phyloP scores from a whole-genome alignment of 257 asterid genomes.

The Solanum chmielewskii region DNA sequence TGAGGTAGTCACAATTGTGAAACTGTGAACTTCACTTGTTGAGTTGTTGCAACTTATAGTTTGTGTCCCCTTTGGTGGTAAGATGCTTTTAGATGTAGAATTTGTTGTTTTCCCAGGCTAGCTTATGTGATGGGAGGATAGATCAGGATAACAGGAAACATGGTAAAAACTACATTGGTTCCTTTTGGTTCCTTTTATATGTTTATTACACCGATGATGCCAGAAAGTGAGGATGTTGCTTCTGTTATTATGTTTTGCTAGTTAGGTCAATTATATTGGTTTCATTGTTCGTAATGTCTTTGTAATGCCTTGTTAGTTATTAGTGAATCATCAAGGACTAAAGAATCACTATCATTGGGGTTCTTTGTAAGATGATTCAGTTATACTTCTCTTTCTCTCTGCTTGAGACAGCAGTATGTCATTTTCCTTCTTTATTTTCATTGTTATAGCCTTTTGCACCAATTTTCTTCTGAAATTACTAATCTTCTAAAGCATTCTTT shows the following conservation, averaged over 20 bases:
- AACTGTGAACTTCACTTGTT: background rate
- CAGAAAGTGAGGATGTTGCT: background rate
- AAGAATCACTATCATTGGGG: background rate
- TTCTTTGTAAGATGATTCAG: background rate
- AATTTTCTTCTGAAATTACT: background rate
- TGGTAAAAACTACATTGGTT: background rate
- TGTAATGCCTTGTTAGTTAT: background rate
- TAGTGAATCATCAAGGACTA: background rate
- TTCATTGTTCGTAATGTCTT: background rate
- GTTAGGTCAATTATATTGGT: background rate
- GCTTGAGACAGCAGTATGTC: background rate
- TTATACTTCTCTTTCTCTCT: background rate
- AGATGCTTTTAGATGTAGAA: background rate
- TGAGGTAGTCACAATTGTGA: background rate
- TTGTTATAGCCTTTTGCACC: background rate
- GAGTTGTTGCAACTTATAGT: background rate
- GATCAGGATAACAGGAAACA: background rate
- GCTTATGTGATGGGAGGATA: background rate
- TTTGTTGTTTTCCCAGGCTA: background rate
- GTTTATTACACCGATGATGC: background rate
- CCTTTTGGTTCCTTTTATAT: background rate
- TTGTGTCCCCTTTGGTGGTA: background rate
- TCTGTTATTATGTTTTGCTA: background rate
- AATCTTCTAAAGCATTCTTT: background rate
- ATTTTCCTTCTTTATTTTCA: background rate